Base-by-base conservation (phyloP, 176 grass and related monocot species). In the Carex scoparia region DNA sequence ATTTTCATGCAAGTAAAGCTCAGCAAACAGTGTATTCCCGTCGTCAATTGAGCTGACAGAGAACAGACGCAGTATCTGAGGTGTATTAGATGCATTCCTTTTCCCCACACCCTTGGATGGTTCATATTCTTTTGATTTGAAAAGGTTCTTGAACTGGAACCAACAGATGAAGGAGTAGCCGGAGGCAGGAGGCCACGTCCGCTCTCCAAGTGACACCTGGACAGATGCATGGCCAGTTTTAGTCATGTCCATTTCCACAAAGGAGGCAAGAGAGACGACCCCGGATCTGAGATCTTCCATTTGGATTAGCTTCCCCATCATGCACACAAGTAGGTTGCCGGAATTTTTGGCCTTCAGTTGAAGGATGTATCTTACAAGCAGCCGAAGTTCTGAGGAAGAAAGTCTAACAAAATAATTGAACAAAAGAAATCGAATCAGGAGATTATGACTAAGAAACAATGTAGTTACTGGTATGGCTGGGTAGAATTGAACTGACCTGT, bases 151-250 rank as follows among this genome's bases (percentile, higher is more conserved):
- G 76, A 94, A 95, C 79, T 99, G 97, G 88, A 99, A 99, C 97
- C 97, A 99, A 83, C 97, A 94, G 82, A 99, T 91, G 54, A 99
- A 96, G 67, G 97, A 94, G 87, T 99, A 99, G 27, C 97, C 97
- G 79, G 97, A 95, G 88, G 94, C 91, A 87, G 97, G 93, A 5
- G 97, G 97, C 97, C 97, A 99, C 82, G 97, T 96, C 85, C 97
- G 94, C 88, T 99, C 97, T 89, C 97, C 97, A 92, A 99, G 89
- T 72, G 97, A 99, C 76, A 99, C 97, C 72, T 99, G 97, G 81
- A 99, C 91, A 79, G 97, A 99, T 84, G 97, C 88, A 89, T 99
- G 87, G 75, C 97, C 97, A 1, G 90, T 86, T 91, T 94, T 99
- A 81, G 88, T 94, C 97, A 99, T 99, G 82, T 96, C 93, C 93